Evolutionary conservation across 129 eudicot genomes (phyloP).

Genomic region (Escallonia herrerae): DNA sequence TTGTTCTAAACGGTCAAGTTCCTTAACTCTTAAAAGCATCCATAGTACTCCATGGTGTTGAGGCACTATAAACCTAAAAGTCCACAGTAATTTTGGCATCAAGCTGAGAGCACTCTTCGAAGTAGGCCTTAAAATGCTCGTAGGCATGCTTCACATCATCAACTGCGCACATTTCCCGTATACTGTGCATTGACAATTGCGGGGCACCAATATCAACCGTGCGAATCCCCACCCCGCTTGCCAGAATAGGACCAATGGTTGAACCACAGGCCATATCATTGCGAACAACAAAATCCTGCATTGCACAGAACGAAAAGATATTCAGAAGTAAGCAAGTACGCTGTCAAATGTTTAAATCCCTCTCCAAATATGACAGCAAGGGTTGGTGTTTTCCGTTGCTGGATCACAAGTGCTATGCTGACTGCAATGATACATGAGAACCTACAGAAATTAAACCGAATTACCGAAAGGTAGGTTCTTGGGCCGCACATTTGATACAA

Average conservation of each 20-base stretch:
- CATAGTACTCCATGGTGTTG: neutral
- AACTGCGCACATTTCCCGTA: constrained; percentile 97
- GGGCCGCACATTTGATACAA: too few species aligned
- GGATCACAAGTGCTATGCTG: neutral
- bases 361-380: neutral
- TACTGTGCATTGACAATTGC: constrained; percentile 97
- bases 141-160: constrained; percentile 91
- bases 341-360: neutral
- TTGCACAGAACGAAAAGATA: neutral
- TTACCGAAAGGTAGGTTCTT: too few species aligned
- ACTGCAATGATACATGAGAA: too few species aligned
- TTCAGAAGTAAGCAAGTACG: too few species aligned
- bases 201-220: constrained; percentile 98
- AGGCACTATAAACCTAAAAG: constrained; percentile 21
- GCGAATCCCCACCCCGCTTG: constrained; percentile 89
- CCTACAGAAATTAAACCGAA: too few species aligned
- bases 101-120: constrained; percentile 57
- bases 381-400: neutral
- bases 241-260: constrained; percentile 93
- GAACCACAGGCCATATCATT: constrained; percentile 97
- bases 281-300: constrained; percentile 94
- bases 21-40: too few species aligned
- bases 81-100: constrained; percentile 74
- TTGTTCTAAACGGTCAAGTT: too few species aligned
- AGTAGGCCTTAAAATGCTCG: constrained; percentile 82